Percentiles rank a stretch among this genome's conserved stretches.
phyloP scores from a whole-genome alignment of 78 protist genomes.

The Neovahlkampfia damariscottae region DNA sequence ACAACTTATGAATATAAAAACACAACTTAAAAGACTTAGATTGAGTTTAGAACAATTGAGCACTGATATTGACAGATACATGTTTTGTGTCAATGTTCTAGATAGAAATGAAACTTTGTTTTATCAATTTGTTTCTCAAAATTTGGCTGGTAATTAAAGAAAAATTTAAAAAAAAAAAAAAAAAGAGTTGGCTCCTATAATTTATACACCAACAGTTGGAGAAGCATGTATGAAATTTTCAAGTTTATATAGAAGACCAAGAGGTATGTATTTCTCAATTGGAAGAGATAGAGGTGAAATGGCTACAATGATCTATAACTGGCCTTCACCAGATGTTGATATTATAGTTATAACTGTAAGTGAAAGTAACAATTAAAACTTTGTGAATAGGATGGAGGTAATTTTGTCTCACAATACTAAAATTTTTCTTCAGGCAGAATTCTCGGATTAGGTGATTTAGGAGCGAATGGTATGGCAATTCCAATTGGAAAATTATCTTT shows the following conservation, averaged over 20 bases:
- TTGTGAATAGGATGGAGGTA: too few relatives aligned
- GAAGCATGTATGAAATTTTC: background rate
- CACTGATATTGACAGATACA: conserved; percentile 45
- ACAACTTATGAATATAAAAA: conserved; percentile 30
- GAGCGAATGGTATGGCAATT: conserved; percentile 83
- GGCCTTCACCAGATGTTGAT: conserved; percentile 56
- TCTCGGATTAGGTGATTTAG: conserved; percentile 95
- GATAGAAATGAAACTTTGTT: conserved; percentile 71
- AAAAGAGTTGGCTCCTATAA: conserved; percentile 60
- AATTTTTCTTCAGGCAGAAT: conserved; percentile 87
- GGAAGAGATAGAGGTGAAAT: conserved; percentile 60
- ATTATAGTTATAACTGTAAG: conserved; percentile 73
- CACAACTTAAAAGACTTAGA: conserved; percentile 34
- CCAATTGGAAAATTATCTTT: conserved; percentile 78
- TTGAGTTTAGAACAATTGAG: conserved; percentile 22
- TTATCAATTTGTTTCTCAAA: too few relatives aligned
- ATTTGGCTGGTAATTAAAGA: too few relatives aligned
- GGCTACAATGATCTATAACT: conserved; percentile 50
- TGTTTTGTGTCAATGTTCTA: conserved; percentile 46
- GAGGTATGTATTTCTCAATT: conserved; percentile 78
- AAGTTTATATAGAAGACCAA: background rate
- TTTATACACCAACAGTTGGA: conserved; percentile 80
- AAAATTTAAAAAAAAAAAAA: conserved; percentile 42
- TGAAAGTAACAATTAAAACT: too few relatives aligned
- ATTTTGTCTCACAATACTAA: background rate